Evolutionary conservation across 2,329 filamentous ascomycete genomes (phyloP).

Genomic region (Xylaria sp.): DNA sequence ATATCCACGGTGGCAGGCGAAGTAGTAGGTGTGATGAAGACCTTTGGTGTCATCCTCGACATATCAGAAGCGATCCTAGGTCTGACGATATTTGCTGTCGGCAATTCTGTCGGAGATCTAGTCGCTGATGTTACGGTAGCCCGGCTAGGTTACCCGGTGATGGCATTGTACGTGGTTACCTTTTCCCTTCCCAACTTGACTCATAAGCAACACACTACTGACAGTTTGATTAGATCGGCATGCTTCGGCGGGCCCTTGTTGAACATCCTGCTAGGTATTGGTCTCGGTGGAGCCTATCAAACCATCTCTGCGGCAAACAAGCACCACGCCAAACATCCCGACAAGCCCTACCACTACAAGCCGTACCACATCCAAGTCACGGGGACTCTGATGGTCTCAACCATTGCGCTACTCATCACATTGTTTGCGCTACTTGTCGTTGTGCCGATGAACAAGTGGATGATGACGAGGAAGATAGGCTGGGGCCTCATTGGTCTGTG

Average conservation of each 20-base stretch:
- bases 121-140: conserved; percentile 96
- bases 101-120: conserved; percentile 92
- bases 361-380: conserved; percentile 85
- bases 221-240: conserved; percentile 62
- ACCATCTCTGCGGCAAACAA: conserved; percentile 73
- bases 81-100: conserved; percentile 93
- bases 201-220: conserved; percentile 23
- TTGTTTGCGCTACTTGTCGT: conserved; percentile 77
- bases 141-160: conserved; percentile 90
- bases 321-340: conserved; percentile 70
- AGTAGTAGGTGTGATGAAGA: conserved; percentile 93
- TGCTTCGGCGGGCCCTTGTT: conserved; percentile 99
- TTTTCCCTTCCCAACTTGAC: not conserved
- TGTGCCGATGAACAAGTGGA: conserved; percentile 86
- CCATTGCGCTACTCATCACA: conserved; percentile 81
- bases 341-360: conserved; percentile 67
- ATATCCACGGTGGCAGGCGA: conserved; percentile 95
- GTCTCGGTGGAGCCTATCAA: conserved; percentile 89
- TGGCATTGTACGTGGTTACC: conserved; percentile 70
- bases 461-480: conserved; percentile 82
- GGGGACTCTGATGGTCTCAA: conserved; percentile 83
- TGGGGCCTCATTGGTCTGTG: conserved; percentile 81
- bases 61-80: conserved; percentile 96
- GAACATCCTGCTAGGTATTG: conserved; percentile 93
- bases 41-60: conserved; percentile 85